Evolutionary conservation across 441 rosid genomes (phyloP).

Genomic region (Croton setiger): DNA sequence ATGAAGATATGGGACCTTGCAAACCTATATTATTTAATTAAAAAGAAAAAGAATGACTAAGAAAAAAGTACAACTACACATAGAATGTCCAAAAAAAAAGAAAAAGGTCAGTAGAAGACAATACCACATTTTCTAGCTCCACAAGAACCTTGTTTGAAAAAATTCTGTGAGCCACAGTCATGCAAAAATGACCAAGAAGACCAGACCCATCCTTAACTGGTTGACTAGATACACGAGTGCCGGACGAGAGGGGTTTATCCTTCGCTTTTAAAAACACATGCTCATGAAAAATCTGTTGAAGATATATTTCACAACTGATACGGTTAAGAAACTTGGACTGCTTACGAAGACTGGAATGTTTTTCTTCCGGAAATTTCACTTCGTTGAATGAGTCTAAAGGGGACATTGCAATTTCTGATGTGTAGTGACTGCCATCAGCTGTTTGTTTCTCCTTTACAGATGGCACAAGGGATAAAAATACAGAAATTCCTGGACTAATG

Average conservation of each 20-base stretch:
- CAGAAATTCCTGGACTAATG: constrained; percentile 67
- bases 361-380: constrained; percentile 38
- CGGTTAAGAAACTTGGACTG: constrained; percentile 49
- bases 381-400: constrained; percentile 47
- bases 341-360: constrained; percentile 31
- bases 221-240: constrained; percentile 41
- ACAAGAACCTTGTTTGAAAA: constrained; percentile 65
- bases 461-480: constrained; percentile 63
- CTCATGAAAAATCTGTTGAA: constrained; percentile 79
- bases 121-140: constrained; percentile 83
- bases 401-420: constrained; percentile 34
- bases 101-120: constrained; percentile 11
- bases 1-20: constrained; percentile 83
- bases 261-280: constrained; percentile 49
- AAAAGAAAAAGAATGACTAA: constrained; percentile 11
- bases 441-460: constrained; percentile 39
- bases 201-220: constrained; percentile 46
- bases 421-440: constrained; percentile 27
- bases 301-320: constrained; percentile 68
- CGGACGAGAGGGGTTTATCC: constrained; percentile 38
- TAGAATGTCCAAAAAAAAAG: not conserved
- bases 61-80: constrained; percentile 7
- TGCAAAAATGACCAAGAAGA: constrained; percentile 82
- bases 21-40: constrained; percentile 43
- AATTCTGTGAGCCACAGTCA: constrained; percentile 86